These are phyloP conservation scores for Gossypium davidsonii DNA, from an alignment of 441 rosid species.

Conservation along the genomic window DNA sequence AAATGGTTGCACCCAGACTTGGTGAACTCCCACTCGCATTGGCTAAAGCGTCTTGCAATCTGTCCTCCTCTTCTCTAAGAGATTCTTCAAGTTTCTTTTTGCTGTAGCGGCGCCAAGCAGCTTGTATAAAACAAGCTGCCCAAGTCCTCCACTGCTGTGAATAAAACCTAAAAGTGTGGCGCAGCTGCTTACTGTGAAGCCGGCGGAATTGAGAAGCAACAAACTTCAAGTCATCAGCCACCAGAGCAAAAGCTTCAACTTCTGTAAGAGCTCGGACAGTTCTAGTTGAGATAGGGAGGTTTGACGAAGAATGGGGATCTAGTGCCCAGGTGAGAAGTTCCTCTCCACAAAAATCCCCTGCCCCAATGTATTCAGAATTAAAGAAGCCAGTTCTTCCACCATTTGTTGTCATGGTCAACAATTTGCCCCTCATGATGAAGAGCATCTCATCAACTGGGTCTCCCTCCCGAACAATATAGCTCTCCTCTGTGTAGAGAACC, in stretches of 20 bases:
- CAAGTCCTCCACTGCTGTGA: conserved; percentile 85
- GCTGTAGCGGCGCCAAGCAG: conserved; percentile 66
- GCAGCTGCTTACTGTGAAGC: conserved; percentile 75
- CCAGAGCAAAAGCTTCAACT: conserved; percentile 75
- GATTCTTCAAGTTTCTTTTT: conserved; percentile 69
- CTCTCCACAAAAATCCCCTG: conserved; percentile 78
- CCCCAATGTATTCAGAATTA: conserved; percentile 48
- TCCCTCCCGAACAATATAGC: conserved; percentile 68
- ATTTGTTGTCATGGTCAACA: conserved; percentile 48
- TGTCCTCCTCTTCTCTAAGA: conserved; percentile 54
- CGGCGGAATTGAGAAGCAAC: conserved; percentile 76
- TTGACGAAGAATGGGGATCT: conserved; percentile 57
- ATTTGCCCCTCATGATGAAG: conserved; percentile 69
- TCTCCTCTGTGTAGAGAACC: conserved; percentile 55
- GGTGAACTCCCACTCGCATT: conserved; percentile 56
- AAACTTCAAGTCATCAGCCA: conserved; percentile 66
- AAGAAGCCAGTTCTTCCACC: conserved; percentile 62
- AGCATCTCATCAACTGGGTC: conserved; percentile 80
- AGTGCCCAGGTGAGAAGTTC: conserved; percentile 80
- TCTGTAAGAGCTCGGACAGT: conserved; percentile 54
- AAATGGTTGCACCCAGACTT: conserved; percentile 69
- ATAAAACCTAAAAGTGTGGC: conserved; percentile 70
- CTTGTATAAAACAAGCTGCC: conserved; percentile 90
- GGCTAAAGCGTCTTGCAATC: conserved; percentile 68
- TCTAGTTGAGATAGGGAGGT: conserved; percentile 67